Conservation (phyloP, 768 basidiomycete genomes). For the Lactifluus subvellereus region DNA sequence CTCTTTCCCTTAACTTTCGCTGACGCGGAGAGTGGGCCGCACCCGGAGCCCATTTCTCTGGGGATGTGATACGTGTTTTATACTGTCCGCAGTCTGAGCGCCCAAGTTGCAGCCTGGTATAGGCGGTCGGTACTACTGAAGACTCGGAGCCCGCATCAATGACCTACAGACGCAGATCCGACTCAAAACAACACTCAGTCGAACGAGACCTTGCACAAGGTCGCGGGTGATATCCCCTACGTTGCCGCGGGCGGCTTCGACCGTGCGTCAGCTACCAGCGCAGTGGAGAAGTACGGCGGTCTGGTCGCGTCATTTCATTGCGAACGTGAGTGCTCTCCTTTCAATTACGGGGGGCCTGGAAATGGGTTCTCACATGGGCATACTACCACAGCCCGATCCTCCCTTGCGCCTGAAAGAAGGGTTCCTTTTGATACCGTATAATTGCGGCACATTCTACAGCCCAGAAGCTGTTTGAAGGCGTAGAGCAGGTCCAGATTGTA, state of each 20-base stretch:
- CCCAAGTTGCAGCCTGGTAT: too few relatives aligned
- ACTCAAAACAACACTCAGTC: neutral
- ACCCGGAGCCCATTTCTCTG: too few relatives aligned
- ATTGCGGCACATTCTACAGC: neutral
- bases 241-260: conserved; percentile 12
- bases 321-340: conserved; percentile 7
- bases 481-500: neutral
- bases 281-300: conserved; percentile 10
- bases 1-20: too few relatives aligned
- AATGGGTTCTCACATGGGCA: neutral
- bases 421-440: neutral
- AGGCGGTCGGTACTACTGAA: too few relatives aligned
- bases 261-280: neutral
- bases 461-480: neutral
- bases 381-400: conserved; percentile 16
- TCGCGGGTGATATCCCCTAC: conserved; percentile 1
- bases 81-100: too few relatives aligned
- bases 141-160: neutral
- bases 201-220: neutral
- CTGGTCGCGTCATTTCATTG: conserved; percentile 11
- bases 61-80: too few relatives aligned
- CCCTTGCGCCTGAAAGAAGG: conserved; percentile 18
- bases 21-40: too few relatives aligned
- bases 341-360: neutral
- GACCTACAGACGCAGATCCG: too few relatives aligned